phyloP scores from a whole-genome alignment of 2,329 filamentous ascomycete species.

The Aspergillus chevalieri region DNA sequence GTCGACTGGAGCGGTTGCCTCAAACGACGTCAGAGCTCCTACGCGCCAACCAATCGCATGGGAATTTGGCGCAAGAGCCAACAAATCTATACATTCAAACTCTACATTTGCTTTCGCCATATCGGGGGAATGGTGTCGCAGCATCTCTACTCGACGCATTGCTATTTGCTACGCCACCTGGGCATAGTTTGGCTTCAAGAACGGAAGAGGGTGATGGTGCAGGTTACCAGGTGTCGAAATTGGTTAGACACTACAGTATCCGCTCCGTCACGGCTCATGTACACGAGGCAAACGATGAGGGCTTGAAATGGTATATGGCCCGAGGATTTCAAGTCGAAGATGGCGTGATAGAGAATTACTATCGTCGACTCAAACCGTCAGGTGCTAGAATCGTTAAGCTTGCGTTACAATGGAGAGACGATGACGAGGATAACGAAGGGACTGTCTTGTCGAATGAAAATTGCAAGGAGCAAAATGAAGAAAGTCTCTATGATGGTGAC shows the following conservation, averaged over 20 bases:
- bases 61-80: slow-evolving; percentile 11
- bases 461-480: slow-evolving; percentile 1
- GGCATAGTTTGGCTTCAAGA: slow-evolving; percentile 4
- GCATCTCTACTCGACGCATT: slow-evolving; percentile 47
- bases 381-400: slow-evolving; percentile 49
- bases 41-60: slow-evolving; percentile 1
- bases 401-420: slow-evolving; percentile 26
- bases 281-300: slow-evolving; percentile 58
- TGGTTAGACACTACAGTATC: slow-evolving; percentile 46
- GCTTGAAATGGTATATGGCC: slow-evolving; percentile 54
- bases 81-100: slow-evolving; percentile 57
- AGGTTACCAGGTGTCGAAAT: slow-evolving; percentile 22
- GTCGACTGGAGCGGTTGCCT: slow-evolving; percentile 37
- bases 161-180: slow-evolving; percentile 19
- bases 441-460: not conserved
- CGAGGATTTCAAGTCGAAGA: slow-evolving; percentile 50
- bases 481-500: slow-evolving; percentile 20
- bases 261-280: slow-evolving; percentile 55
- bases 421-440: slow-evolving; percentile 5
- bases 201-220: not conserved
- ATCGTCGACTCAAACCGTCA: slow-evolving; percentile 51
- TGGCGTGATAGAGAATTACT: slow-evolving; percentile 51
- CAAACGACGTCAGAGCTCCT: slow-evolving; percentile 8
- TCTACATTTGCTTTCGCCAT: slow-evolving; percentile 54
- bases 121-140: slow-evolving; percentile 53